phyloP scores from a whole-genome alignment of 208 protist genomes.

The Crithidia bombi region DNA sequence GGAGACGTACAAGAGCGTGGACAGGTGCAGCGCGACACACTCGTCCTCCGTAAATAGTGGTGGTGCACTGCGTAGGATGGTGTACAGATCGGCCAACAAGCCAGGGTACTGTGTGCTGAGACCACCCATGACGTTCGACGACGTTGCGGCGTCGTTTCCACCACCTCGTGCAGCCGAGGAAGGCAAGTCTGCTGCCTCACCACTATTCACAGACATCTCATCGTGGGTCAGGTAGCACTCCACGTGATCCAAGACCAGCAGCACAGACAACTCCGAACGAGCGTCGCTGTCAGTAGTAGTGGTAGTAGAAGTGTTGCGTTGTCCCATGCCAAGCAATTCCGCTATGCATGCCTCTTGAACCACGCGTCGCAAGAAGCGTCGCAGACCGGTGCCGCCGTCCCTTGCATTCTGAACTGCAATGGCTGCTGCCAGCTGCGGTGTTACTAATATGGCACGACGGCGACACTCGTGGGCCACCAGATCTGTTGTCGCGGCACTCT shows the following conservation, averaged over 20 bases:
- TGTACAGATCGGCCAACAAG: conserved; percentile 62
- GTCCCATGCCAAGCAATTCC: not conserved
- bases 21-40: conserved; percentile 24
- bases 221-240: conserved; percentile 52
- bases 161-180: not conserved
- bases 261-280: conserved; percentile 16
- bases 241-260: conserved; percentile 73
- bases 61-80: conserved; percentile 45
- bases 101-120: conserved; percentile 39
- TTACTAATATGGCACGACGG: not conserved
- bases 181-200: not conserved
- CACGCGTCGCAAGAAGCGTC: conserved; percentile 42
- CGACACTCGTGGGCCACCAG: not conserved
- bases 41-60: conserved; percentile 43
- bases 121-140: not conserved
- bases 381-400: conserved; percentile 57
- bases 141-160: conserved; percentile 3
- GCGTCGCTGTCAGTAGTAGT: not conserved
- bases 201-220: not conserved
- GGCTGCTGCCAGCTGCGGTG: conserved; percentile 6
- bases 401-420: conserved; percentile 34
- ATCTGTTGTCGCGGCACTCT: not conserved
- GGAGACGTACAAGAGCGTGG: conserved; percentile 41
- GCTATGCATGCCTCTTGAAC: conserved; percentile 17
- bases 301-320: not conserved